phyloP scores from a whole-genome alignment of 1,284 basidiomycete genomes.

The Heterobasidion annosum region DNA sequence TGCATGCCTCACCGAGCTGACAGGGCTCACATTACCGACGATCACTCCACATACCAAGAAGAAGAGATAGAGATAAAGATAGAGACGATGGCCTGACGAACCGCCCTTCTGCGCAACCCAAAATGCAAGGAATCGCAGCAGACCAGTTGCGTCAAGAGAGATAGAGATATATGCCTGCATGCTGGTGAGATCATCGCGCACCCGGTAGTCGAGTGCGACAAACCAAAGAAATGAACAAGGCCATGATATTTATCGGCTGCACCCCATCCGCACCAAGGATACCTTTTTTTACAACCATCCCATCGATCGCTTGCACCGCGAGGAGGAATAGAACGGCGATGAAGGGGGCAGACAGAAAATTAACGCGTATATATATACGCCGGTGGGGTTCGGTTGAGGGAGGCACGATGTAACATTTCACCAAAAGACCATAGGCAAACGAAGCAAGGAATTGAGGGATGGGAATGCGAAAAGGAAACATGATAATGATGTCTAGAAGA shows the following conservation, averaged over 20 bases:
- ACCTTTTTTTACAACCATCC: constrained; percentile 57
- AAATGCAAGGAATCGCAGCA: constrained; percentile 82
- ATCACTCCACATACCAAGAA: constrained; percentile 65
- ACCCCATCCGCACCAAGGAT: constrained; percentile 71
- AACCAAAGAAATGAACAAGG: constrained; percentile 81
- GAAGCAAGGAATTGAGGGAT: constrained; percentile 23
- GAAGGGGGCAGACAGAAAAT: constrained; percentile 71
- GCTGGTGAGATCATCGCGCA: neutral
- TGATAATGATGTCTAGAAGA: constrained; percentile 48
- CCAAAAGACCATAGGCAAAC: constrained; percentile 9
- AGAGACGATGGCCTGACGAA: constrained; percentile 61
- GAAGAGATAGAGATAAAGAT: constrained; percentile 23
- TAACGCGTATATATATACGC: constrained; percentile 38
- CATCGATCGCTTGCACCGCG: constrained; percentile 65
- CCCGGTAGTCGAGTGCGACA: neutral
- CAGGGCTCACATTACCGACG: constrained; percentile 63
- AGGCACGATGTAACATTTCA: constrained; percentile 15
- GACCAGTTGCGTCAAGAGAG: constrained; percentile 84
- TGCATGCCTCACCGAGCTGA: neutral
- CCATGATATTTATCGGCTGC: constrained; percentile 89
- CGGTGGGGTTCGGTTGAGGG: constrained; percentile 17
- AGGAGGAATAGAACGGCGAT: constrained; percentile 74
- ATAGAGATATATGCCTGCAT: constrained; percentile 84
- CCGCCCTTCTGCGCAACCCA: constrained; percentile 79
- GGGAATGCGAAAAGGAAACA: constrained; percentile 51